A percentile compares a stretch with the other conserved stretches of the same genome.
Evolutionary conservation across 2,329 filamentous ascomycete genomes (phyloP).

Genomic region (Zasmidium cellare): DNA sequence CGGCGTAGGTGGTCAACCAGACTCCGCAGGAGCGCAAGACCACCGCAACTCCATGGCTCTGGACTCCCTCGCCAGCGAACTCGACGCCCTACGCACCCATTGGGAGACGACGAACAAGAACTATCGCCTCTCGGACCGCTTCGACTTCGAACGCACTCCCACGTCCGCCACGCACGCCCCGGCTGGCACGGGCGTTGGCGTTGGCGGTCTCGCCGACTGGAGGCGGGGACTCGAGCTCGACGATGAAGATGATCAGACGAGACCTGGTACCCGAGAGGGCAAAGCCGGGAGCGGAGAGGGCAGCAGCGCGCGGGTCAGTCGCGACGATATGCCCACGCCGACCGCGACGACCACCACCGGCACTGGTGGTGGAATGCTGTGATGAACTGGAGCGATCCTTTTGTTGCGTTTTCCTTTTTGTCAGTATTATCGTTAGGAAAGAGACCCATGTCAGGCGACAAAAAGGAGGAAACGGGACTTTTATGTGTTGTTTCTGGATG

Average conservation of each 20-base stretch:
- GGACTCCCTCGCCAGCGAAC: conserved; percentile 86
- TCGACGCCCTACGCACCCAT: conserved; percentile 84
- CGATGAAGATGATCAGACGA: conserved; percentile 28
- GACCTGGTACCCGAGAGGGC: conserved; percentile 13
- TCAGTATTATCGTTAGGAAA: too few relatives aligned
- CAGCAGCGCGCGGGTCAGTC: not conserved
- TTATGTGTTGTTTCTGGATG: too few relatives aligned
- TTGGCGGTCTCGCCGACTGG: conserved; percentile 74
- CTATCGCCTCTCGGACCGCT: conserved; percentile 87
- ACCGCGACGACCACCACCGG: conserved; percentile 3
- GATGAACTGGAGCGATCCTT: not conserved
- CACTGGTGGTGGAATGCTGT: not conserved
- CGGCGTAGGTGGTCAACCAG: conserved; percentile 7
- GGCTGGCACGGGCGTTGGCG: conserved; percentile 51
- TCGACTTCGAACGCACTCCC: conserved; percentile 62
- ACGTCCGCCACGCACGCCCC: conserved; percentile 9
- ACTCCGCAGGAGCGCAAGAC: conserved; percentile 17
- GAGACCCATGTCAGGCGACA: too few relatives aligned
- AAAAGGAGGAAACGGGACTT: too few relatives aligned
- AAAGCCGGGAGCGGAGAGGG: not conserved
- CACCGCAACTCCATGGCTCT: conserved; percentile 50
- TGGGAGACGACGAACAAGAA: conserved; percentile 97
- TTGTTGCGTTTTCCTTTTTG: not conserved
- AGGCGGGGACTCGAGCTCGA: conserved; percentile 68
- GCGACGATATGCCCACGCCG: conserved; percentile 12